Conservation (phyloP, 768 basidiomycete genomes). For the Suillus subaureus region DNA sequence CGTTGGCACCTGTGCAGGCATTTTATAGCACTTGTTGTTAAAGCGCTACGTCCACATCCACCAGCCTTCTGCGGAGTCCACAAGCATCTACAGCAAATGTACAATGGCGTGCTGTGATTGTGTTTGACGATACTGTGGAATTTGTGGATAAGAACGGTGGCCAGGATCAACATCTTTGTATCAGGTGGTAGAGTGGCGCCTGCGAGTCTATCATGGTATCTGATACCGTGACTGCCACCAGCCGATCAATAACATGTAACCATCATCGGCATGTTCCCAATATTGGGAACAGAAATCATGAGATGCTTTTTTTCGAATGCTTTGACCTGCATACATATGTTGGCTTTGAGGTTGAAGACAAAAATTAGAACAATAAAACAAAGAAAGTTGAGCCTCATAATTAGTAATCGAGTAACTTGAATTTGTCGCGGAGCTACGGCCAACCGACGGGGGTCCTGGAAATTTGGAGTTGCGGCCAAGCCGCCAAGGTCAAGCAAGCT, state of each 20-base stretch:
- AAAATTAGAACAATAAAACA: neutral
- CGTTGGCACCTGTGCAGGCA: neutral
- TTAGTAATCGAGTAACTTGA: neutral
- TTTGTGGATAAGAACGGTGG: neutral
- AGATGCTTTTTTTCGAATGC: neutral
- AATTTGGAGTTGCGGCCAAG: too few species aligned
- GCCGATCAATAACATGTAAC: neutral
- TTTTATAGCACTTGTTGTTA: neutral
- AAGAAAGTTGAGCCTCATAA: neutral
- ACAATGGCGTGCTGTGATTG: slow-evolving; percentile 4
- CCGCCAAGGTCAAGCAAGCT: too few species aligned
- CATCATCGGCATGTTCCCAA: too few species aligned
- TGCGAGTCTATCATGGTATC: neutral
- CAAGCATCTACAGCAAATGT: neutral
- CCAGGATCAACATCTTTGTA: neutral
- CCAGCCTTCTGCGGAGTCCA: neutral
- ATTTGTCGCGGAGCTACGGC: too few species aligned
- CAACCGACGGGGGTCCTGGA: too few species aligned
- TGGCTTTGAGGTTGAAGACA: neutral
- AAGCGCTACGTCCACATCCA: slow-evolving; percentile 3
- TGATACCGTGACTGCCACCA: neutral
- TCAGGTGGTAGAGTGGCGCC: neutral
- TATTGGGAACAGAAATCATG: neutral
- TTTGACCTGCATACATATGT: neutral
- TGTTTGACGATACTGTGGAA: neutral